Conservation (phyloP, 2,329 filamentous ascomycete genomes). For the Bertia moriformis region DNA sequence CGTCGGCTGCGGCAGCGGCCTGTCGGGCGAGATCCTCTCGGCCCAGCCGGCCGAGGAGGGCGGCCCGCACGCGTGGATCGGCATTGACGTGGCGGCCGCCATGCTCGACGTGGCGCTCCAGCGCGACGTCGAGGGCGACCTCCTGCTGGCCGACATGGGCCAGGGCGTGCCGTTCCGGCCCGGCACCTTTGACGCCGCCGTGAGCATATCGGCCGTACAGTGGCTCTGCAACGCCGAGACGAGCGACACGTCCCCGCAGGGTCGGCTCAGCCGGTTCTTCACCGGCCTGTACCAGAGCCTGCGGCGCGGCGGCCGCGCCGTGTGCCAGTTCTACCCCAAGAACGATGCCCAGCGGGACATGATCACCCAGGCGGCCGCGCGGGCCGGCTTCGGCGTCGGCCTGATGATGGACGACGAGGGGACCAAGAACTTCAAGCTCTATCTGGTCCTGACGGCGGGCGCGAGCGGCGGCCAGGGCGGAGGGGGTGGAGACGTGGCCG, state of each 20-base stretch:
- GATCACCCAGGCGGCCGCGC: constrained; percentile 81
- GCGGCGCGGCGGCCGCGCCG: constrained; percentile 70
- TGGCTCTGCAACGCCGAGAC: constrained; percentile 96
- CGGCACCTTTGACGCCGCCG: constrained; percentile 84
- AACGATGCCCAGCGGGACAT: constrained; percentile 83
- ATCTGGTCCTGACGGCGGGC: constrained; percentile 83
- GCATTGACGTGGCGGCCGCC: constrained; percentile 86
- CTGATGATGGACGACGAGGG: constrained; percentile 88
- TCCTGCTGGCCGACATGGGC: constrained; percentile 88
- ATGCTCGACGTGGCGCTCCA: constrained; percentile 92
- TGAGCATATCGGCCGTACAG: constrained; percentile 91
- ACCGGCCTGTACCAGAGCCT: constrained; percentile 78
- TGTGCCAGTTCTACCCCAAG: constrained; percentile 97
- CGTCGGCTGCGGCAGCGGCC: constrained; percentile 86
- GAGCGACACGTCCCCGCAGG: constrained; percentile 67
- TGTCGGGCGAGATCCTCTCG: constrained; percentile 86
- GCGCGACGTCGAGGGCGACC: constrained; percentile 78
- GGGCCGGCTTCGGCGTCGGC: constrained; percentile 88
- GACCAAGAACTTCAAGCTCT: constrained; percentile 91
- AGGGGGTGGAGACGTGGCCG: constrained; percentile 71
- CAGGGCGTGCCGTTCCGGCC: constrained; percentile 89
- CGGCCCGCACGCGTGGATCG: constrained; percentile 88
- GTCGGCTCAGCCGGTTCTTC: constrained; percentile 73
- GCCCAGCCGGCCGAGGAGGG: constrained; percentile 51
- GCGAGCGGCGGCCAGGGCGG: constrained; percentile 30